Evolutionary conservation across 139 green algal genomes (phyloP).

Genomic region (Zygnema circumcarinatum): DNA sequence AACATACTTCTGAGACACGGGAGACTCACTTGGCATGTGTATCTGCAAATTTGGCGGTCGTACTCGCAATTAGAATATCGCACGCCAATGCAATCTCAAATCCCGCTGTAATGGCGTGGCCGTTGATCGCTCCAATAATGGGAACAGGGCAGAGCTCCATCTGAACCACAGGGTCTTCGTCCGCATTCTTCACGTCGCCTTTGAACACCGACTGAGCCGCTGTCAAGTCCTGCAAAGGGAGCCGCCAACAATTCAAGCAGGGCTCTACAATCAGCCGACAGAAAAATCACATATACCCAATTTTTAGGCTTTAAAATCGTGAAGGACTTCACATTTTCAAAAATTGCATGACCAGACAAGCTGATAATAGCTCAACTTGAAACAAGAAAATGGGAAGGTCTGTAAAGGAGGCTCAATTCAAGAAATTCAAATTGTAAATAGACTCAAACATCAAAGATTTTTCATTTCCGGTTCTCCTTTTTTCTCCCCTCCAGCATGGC

Average conservation of each 20-base stretch:
- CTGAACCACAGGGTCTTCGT: conserved; percentile 60
- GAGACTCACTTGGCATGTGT: conserved; percentile 62
- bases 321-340: no score
- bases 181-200: conserved; percentile 50
- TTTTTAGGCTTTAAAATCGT: no score
- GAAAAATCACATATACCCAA: no score
- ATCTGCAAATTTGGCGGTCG: conserved; percentile 55
- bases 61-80: conserved; percentile 63
- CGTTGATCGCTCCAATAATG: conserved; percentile 67
- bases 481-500: no score
- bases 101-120: conserved; percentile 60
- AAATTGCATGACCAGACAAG: no score
- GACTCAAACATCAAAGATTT: no score
- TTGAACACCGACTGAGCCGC: conserved; percentile 53
- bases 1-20: no score
- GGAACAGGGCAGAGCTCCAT: conserved; percentile 64
- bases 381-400: no score
- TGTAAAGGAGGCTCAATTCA: no score
- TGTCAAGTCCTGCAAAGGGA: conserved; percentile 50
- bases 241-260: background rate
- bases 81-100: conserved; percentile 68
- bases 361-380: background rate
- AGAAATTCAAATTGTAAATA: no score
- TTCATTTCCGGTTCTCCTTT: no score
- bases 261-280: no score